Conservation (phyloP, 441 rosid genomes). For the Geranium incanum region DNA sequence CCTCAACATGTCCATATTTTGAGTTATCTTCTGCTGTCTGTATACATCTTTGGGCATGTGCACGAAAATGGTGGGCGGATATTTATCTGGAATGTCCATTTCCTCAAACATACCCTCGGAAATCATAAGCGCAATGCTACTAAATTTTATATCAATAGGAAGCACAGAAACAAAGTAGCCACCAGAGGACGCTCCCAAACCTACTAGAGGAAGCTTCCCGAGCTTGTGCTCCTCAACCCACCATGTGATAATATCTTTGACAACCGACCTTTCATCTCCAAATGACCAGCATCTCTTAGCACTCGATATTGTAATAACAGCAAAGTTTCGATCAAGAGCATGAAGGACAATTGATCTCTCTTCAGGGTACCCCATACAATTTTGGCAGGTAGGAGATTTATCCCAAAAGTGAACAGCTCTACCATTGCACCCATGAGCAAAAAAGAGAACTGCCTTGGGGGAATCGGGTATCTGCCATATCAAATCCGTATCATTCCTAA, state of each 20-base stretch:
- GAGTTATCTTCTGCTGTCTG: conserved; percentile 59
- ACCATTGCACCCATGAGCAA: conserved; percentile 84
- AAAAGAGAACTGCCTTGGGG: conserved; percentile 77
- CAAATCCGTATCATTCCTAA: conserved; percentile 58
- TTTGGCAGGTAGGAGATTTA: conserved; percentile 47
- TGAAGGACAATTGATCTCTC: conserved; percentile 56
- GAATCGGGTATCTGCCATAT: conserved; percentile 72
- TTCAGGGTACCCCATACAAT: conserved; percentile 79
- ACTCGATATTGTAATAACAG: conserved; percentile 67
- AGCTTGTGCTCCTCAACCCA: conserved; percentile 52
- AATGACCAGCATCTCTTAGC: conserved; percentile 60
- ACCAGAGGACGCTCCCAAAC: conserved; percentile 92
- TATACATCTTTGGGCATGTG: conserved; percentile 78
- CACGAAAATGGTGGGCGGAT: conserved; percentile 79
- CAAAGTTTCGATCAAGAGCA: conserved; percentile 50
- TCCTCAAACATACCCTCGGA: conserved; percentile 66
- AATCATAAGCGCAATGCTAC: conserved; percentile 71
- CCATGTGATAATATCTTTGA: conserved; percentile 42
- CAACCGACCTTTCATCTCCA: conserved; percentile 46
- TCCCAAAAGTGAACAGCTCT: conserved; percentile 84
- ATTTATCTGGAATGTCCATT: conserved; percentile 41
- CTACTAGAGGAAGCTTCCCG: conserved; percentile 67
- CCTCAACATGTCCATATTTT: conserved; percentile 43
- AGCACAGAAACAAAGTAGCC: conserved; percentile 79
- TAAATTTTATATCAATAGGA: conserved; percentile 47